Conservation (phyloP, 2,329 filamentous ascomycete species). For the Pseudocercospora macadamiae region DNA sequence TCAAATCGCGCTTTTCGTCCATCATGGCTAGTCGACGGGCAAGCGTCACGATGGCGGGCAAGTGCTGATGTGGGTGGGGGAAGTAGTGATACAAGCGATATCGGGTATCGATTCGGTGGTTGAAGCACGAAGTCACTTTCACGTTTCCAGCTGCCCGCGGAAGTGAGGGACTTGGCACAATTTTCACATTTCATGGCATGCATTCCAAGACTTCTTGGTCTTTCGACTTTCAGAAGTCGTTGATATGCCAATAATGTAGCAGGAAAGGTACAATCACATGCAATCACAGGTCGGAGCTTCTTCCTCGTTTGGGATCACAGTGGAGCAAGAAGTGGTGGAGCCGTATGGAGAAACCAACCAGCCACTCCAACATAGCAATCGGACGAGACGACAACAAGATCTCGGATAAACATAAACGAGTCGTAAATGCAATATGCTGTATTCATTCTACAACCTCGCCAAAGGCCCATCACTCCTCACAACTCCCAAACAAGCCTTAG, state of each 20-base stretch:
- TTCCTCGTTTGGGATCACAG: background rate
- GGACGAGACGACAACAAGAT: too few species aligned
- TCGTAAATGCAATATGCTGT: too few species aligned
- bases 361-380: too few species aligned
- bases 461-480: conserved; percentile 37
- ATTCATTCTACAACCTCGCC: conserved; percentile 34
- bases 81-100: background rate
- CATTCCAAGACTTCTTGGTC: background rate
- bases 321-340: background rate
- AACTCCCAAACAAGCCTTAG: conserved; percentile 36
- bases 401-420: too few species aligned
- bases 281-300: background rate
- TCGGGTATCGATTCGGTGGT: background rate
- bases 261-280: background rate
- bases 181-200: background rate
- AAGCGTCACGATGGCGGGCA: conserved; percentile 1
- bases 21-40: background rate
- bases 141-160: background rate
- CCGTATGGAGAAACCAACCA: background rate
- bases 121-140: background rate
- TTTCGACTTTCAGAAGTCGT: too few species aligned
- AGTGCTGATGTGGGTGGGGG: background rate
- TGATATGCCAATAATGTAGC: too few species aligned
- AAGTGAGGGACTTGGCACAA: background rate
- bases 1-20: background rate